Conservation (phyloP, 139 green algal genomes). For the Haematococcus sp. region DNA sequence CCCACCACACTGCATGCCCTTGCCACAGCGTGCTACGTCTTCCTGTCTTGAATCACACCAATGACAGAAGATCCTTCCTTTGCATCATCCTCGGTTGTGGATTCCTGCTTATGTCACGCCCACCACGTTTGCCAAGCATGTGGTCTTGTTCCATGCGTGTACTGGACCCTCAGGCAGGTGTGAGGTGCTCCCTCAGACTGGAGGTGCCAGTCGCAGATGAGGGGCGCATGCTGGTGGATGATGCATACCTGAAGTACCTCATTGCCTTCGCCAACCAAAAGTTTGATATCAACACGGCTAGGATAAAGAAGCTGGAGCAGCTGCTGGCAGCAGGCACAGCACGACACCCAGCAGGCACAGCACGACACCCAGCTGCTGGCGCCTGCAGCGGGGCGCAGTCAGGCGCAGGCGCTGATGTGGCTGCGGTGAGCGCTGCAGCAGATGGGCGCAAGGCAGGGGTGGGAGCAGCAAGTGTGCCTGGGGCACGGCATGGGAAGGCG, state of each 20-base stretch:
- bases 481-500: background rate
- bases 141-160: too few relatives aligned
- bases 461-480: background rate
- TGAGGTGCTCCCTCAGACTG: constrained; percentile 68
- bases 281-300: constrained; percentile 52
- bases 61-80: too few relatives aligned
- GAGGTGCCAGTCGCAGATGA: constrained; percentile 62
- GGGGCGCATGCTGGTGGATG: constrained; percentile 53
- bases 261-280: constrained; percentile 59
- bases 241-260: constrained; percentile 55
- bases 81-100: background rate
- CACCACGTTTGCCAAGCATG: too few relatives aligned
- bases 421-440: constrained; percentile 2
- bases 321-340: constrained; percentile 16
- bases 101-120: too few relatives aligned
- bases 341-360: constrained; percentile 2
- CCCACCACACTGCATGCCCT: too few relatives aligned
- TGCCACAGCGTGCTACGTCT: too few relatives aligned
- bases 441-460: background rate
- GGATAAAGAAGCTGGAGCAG: constrained; percentile 33
- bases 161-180: constrained; percentile 36
- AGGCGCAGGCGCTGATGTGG: background rate
- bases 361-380: background rate
- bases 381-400: background rate
- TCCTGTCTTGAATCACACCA: too few relatives aligned